Base-by-base conservation (phyloP, 192 early-diverging fungal genomes). In the Entomortierella chlamydospora region DNA sequence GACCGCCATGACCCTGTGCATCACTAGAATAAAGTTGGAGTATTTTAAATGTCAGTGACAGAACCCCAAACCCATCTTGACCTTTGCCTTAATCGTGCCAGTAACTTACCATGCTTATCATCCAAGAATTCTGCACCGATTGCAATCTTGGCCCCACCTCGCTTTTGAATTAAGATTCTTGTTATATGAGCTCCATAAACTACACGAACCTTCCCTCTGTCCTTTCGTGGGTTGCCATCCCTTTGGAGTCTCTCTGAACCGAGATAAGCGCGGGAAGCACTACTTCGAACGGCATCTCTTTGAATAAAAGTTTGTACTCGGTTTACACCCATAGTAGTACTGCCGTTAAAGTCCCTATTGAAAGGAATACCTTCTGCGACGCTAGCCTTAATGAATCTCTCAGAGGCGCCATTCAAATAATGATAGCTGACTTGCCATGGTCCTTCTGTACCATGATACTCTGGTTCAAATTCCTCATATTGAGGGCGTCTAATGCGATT, bases 91-190 rank as follows among this genome's bases (percentile, higher is more conserved):
- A 18, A 13, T 34, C 18, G 1, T 37, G 31, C 45, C 23, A 20
- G 13, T 0, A 22, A 63, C 55, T 59, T 34, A 69, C 76, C 50
- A 20, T 64, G 67, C 30, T 70, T 70, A 7, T 47, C 7, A 45
- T 79, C 76, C 62, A 79, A 12, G 63, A 70, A 79, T 51, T 79
- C 74, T 12, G 67, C 74, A 0, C 74, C 74, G 11, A 70, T 53
- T 7, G 76, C 76, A 10, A 79, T 57, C 43, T 70, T 79, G 34
- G 45, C 58, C 3, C 76, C 68, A 8, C 31, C 31, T 29, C 67
- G 53, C 49, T 50, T 57, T 41, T 78, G 66, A 9, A 79, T 39
- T 29, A 79, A 31, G 28, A 79, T 39, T 2, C 76, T 43, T 0
- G 51, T 62, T 13, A 79, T 70, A 29, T 79, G 68, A 15, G 76